Percentiles rank a stretch among this genome's conserved stretches.
Evolutionary conservation across 495 filamentous ascomycete genomes (phyloP).

Genomic region (Xylaria scruposa): DNA sequence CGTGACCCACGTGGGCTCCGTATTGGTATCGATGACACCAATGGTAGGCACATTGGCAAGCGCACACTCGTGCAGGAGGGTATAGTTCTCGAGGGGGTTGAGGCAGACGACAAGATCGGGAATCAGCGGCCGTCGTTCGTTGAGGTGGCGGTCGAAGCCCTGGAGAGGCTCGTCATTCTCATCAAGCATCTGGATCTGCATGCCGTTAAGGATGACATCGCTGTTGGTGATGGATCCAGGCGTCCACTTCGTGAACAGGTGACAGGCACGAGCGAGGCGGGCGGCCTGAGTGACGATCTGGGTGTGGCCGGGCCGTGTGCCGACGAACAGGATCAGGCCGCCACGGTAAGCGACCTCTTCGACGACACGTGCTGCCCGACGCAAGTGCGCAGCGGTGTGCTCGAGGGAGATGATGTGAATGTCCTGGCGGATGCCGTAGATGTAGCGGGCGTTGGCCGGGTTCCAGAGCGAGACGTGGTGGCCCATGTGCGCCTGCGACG

Average conservation of each 20-base stretch:
- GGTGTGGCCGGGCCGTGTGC: slow-evolving; percentile 81
- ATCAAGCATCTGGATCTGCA: slow-evolving; percentile 72
- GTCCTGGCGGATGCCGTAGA: slow-evolving; percentile 86
- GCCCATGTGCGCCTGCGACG: slow-evolving; percentile 88
- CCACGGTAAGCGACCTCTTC: slow-evolving; percentile 82
- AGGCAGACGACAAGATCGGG: slow-evolving; percentile 93
- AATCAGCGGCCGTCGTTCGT: slow-evolving; percentile 67
- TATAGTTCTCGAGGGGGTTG: slow-evolving; percentile 91
- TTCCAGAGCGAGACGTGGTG: slow-evolving; percentile 95
- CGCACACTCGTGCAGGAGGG: slow-evolving; percentile 88
- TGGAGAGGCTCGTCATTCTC: slow-evolving; percentile 69
- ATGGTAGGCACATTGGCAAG: slow-evolving; percentile 90
- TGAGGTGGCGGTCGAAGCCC: slow-evolving; percentile 69
- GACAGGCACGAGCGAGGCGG: slow-evolving; percentile 75
- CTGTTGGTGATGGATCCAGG: slow-evolving; percentile 93
- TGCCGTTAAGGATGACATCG: slow-evolving; percentile 77
- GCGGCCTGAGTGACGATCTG: slow-evolving; percentile 81
- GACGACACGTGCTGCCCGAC: slow-evolving; percentile 88
- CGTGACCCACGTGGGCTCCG: slow-evolving; percentile 90
- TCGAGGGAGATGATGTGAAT: slow-evolving; percentile 96
- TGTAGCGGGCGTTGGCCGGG: slow-evolving; percentile 92
- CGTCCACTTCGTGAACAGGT: slow-evolving; percentile 93
- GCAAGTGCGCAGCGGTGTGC: slow-evolving; percentile 81
- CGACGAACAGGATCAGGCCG: slow-evolving; percentile 89
- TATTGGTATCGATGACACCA: slow-evolving; percentile 92